Conservation (phyloP, 352 stramenopile species). For the Pythium myriotylum region DNA sequence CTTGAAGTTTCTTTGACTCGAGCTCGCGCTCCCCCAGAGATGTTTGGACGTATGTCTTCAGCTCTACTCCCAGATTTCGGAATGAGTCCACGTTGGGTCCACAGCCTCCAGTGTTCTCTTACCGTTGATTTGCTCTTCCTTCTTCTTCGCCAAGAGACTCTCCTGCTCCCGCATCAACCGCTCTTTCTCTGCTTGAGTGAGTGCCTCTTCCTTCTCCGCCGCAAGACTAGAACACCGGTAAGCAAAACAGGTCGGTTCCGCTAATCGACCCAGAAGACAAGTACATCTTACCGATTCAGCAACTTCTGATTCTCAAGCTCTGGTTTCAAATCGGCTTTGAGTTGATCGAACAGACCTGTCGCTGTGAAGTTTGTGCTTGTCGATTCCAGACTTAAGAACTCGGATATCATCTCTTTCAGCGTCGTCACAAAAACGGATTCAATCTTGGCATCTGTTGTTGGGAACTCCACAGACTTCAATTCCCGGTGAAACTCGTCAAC, state of each 20-base stretch:
- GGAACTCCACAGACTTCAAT: constrained; percentile 54
- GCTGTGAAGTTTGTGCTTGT: constrained; percentile 50
- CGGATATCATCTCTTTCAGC: constrained; percentile 57
- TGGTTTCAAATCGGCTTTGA: constrained; percentile 60
- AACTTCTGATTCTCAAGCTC: constrained; percentile 76
- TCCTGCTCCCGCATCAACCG: constrained; percentile 63
- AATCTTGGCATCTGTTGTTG: constrained; percentile 66
- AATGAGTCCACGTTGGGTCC: too few species aligned
- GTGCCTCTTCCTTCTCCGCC: constrained; percentile 66
- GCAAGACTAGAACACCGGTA: constrained; percentile 40
- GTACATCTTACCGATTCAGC: constrained; percentile 65
- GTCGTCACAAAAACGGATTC: constrained; percentile 57
- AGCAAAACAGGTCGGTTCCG: too few species aligned
- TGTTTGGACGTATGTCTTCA: constrained; percentile 65
- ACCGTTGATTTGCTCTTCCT: constrained; percentile 70
- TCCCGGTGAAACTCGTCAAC: constrained; percentile 56
- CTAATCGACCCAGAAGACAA: too few species aligned
- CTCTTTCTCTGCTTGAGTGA: constrained; percentile 61
- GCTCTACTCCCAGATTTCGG: constrained; percentile 25
- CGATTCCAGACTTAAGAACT: constrained; percentile 56
- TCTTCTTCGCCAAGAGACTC: constrained; percentile 43
- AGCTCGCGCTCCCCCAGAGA: constrained; percentile 64
- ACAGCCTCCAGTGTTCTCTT: not conserved
- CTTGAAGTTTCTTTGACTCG: constrained; percentile 68
- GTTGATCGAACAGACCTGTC: constrained; percentile 51